Evolutionary conservation across 176 grass and related monocot genomes (phyloP).

Genomic region (Oryza officinalis): DNA sequence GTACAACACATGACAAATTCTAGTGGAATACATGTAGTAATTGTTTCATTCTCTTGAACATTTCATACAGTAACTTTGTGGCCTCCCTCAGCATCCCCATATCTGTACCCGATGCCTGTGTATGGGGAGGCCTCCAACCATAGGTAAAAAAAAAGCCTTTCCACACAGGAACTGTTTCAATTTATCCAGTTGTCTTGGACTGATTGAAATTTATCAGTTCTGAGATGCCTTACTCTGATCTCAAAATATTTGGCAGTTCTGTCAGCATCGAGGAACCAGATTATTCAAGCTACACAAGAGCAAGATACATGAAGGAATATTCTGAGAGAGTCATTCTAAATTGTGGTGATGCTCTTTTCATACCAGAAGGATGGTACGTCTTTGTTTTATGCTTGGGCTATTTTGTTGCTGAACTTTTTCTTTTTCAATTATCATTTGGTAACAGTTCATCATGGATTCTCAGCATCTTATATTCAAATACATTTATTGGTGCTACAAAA

Average conservation of each 20-base stretch:
- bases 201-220: conserved; percentile 2
- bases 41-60: conserved; percentile 25
- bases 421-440: background rate
- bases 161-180: conserved; percentile 13
- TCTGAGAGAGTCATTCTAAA: conserved; percentile 74
- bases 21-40: background rate
- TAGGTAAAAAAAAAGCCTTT: conserved; percentile 51
- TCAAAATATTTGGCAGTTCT: conserved; percentile 49
- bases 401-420: background rate
- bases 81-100: conserved; percentile 74
- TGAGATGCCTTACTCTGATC: conserved; percentile 18
- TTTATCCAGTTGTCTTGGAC: conserved; percentile 9
- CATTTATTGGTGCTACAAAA: background rate
- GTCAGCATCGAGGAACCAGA: conserved; percentile 74
- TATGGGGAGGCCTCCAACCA: conserved; percentile 98
- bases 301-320: conserved; percentile 64
- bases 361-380: conserved; percentile 97
- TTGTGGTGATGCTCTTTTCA: conserved; percentile 81
- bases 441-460: background rate
- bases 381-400: conserved; percentile 23
- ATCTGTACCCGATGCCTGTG: conserved; percentile 90
- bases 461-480: background rate
- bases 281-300: conserved; percentile 69
- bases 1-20: conserved; percentile 24
- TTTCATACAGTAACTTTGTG: conserved; percentile 70